Evolutionary conservation across 768 basidiomycete species (phyloP), one percentile per base, ranked within the genome.

Genomic region (Termitomyces sp.): DNA sequence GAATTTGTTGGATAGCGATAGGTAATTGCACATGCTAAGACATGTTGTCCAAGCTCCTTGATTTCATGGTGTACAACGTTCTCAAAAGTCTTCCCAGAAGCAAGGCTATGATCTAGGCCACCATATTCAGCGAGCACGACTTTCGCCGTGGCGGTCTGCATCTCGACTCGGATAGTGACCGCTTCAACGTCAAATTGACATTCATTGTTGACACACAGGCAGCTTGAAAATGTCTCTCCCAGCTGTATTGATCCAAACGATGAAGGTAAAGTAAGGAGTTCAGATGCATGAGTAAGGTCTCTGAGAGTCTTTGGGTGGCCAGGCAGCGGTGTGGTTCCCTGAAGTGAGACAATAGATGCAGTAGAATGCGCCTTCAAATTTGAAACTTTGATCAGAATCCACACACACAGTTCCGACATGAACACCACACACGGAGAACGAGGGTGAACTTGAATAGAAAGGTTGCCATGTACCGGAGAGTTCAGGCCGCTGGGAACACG

Each of bases 31-130:
- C 92, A 94, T 2, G 86, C 90, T 39, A 98, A 74, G 12, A 95
- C 90, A 69, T 96, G 94, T 66, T 92, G 86, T 0, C 93, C 94
- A 20, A 96, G 77, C 67, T 98, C 94, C 71, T 97, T 97, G 62
- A 97, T 90, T 73, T 98, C 95, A 65, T 92, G 90, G 59, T 84
- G 78, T 1, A 93, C 86, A 16, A 90, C 73, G 43, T 77, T 74
- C 67, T 92, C 87, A 32, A 91, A 64, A 0, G 83, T 83, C 64
- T 85, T 83, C 24, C 84, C 83, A 2, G 79, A 76, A 0, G 68
- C 54, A 49, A 96, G 72, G 24, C 66, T 71, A 37, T 76, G 69
- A 2, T 76, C 76, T 9, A 73, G 59, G 4, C 83, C 85, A 5
- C 88, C 88, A 47, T 84, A 79, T 63, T 89, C 90, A 16, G 79